A percentile compares a stretch with the other conserved stretches of the same genome.
Conservation (phyloP, 129 eudicot genomes). For the Sambucus nigra region DNA sequence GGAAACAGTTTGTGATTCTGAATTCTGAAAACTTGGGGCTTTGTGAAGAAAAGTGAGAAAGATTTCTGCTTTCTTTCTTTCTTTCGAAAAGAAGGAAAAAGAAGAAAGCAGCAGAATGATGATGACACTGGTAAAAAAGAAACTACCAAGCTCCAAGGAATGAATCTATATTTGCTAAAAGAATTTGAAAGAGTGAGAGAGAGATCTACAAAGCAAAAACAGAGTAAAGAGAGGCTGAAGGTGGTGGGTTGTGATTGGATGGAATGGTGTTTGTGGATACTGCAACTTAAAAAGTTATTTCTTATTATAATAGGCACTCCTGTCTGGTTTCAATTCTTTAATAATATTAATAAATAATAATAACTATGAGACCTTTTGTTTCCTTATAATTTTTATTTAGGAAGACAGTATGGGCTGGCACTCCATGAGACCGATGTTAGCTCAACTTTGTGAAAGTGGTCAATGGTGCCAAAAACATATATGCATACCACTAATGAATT, state of each 20-base stretch:
- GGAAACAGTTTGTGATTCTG: slow-evolving; percentile 25
- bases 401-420: too few species aligned
- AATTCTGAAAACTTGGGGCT: slow-evolving; percentile 23
- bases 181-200: slow-evolving; percentile 20
- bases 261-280: slow-evolving; percentile 74
- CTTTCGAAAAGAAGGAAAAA: slow-evolving; percentile 13
- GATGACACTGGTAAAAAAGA: slow-evolving; percentile 9
- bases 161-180: slow-evolving; percentile 34
- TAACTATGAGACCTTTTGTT: too few species aligned
- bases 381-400: too few species aligned
- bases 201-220: slow-evolving; percentile 18
- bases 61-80: slow-evolving; percentile 35
- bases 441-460: too few species aligned
- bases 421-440: too few species aligned
- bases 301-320: slow-evolving; percentile 18
- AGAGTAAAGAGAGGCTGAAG: slow-evolving; percentile 11
- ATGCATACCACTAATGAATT: too few species aligned
- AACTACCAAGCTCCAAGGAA: slow-evolving; percentile 27
- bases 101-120: slow-evolving; percentile 17
- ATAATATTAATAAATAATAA: too few species aligned
- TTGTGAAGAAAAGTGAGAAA: slow-evolving; percentile 25
- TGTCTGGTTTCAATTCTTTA: slow-evolving; percentile 5
- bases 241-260: slow-evolving; percentile 82
- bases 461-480: too few species aligned
- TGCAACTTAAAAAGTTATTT: slow-evolving; percentile 38